These are phyloP conservation scores for Fusarium concolor DNA, from an alignment of 2,329 filamentous ascomycete genomes.

Conservation along the genomic window DNA sequence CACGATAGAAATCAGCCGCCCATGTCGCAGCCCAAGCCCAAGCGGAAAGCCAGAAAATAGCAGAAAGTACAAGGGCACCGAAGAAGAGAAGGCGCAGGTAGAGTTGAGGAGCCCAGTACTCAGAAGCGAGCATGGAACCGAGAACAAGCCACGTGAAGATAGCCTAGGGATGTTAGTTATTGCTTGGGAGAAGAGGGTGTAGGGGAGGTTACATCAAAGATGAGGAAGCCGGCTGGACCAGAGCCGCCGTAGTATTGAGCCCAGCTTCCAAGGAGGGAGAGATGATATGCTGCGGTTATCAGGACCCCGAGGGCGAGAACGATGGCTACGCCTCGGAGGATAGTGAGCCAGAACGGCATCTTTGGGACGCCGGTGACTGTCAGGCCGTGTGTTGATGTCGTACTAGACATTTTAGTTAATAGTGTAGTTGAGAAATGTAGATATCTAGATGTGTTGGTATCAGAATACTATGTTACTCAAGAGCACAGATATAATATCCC, in stretches of 20 bases:
- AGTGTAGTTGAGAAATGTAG: background rate
- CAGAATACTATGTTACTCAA: background rate
- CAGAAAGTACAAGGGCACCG: constrained; percentile 50
- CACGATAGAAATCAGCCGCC: constrained; percentile 46
- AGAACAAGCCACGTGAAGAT: constrained; percentile 57
- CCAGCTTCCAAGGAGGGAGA: constrained; percentile 50
- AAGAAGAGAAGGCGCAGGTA: constrained; percentile 53
- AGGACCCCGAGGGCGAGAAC: constrained; percentile 55
- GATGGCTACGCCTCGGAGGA: constrained; percentile 54
- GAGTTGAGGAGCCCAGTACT: constrained; percentile 51
- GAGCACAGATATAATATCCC: background rate
- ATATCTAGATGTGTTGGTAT: background rate
- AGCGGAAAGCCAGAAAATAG: constrained; percentile 58
- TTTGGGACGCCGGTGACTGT: constrained; percentile 53
- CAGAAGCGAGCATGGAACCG: constrained; percentile 52
- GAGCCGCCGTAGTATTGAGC: constrained; percentile 42
- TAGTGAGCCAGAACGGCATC: constrained; percentile 52
- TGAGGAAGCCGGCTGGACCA: constrained; percentile 56
- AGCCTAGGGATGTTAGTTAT: constrained; percentile 47
- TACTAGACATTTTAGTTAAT: constrained; percentile 18
- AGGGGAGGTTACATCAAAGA: constrained; percentile 57
- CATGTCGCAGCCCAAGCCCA: constrained; percentile 54
- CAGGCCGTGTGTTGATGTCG: constrained; percentile 45
- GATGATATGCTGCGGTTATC: constrained; percentile 55
- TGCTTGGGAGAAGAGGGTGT: constrained; percentile 15